Evolutionary conservation across 371 early-diverging fungal genomes (phyloP), one percentile per base, ranked within the genome.

Genomic region (Mucor velutinosus): DNA sequence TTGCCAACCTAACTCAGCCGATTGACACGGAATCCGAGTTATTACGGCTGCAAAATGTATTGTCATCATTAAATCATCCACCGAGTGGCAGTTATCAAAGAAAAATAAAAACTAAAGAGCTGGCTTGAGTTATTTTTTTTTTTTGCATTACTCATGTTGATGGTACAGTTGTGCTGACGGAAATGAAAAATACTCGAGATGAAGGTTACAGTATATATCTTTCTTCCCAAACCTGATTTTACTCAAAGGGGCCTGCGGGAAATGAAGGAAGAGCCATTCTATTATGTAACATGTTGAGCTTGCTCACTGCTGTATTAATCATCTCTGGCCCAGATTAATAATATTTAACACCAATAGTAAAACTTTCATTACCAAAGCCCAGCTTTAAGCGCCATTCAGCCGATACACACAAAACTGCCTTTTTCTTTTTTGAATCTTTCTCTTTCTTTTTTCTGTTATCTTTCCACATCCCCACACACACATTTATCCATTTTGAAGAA

Each of bases 1-100:
- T 23, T 49, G 65, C 35, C 19, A 33, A 25, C 29, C 12, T 63
- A 23, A 51, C 59, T 10, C 47, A 69, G 32, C 64, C 69, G 21
- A 69, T 69, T 53, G 53, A 69, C 37, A 69, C 69, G 0, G 58
- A 63, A 58, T 69, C 69, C 4, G 69, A 69, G 56, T 39, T 69
- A 51, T 32, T 59, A 27, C 49, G 69, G 0, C 39, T 69, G 4
- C 64, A 69, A 51, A 62, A 41, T 21, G 64, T 69, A 10, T n/a
- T 69, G 30, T 58, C 63, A 17, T 58, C 63, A 8, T 49, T 62
- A 7, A 60, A 45, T 58, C 56, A 37, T 23, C 59, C 14, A 21
- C 49, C 23, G 49, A 47, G 11, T 7, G 32, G 32, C 27, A 17
- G 14, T 47, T 47, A 21, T 10, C 53, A 10, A 23, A 27, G 19